Evolutionary conservation across 768 basidiomycete species (phyloP).

Genomic region (Dictyophora rubrovolvata): DNA sequence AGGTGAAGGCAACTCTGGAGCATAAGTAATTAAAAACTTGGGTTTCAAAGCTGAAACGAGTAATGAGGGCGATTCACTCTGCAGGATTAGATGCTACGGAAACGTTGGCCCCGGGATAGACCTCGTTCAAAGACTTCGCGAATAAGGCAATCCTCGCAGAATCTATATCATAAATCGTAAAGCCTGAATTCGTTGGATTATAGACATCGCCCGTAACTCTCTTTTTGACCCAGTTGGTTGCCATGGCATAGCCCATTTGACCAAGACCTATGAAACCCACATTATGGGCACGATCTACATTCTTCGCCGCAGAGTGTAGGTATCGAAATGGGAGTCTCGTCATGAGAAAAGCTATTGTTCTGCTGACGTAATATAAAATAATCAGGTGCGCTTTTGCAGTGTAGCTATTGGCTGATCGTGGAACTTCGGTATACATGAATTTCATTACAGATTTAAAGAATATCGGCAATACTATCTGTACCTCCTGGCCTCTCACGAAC

Average conservation of each 20-base stretch:
- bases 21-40: constrained; percentile 2
- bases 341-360: background rate
- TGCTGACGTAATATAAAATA: background rate
- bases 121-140: constrained; percentile 38
- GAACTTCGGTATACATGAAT: background rate
- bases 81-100: constrained; percentile 53
- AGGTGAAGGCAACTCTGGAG: constrained; percentile 50
- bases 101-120: constrained; percentile 52
- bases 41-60: background rate
- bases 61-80: constrained; percentile 43
- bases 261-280: constrained; percentile 79
- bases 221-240: constrained; percentile 74
- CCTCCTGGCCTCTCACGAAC: constrained; percentile 64
- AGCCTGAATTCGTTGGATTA: constrained; percentile 35
- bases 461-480: constrained; percentile 38
- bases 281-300: constrained; percentile 5
- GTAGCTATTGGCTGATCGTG: background rate
- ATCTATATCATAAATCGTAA: constrained; percentile 73
- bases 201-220: constrained; percentile 29
- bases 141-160: constrained; percentile 51
- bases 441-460: background rate
- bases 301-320: background rate
- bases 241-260: constrained; percentile 85
- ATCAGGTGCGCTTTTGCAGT: background rate
- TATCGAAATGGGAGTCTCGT: background rate